These are phyloP conservation scores for Aspergillus pseudonomiae DNA, from an alignment of 2,329 filamentous ascomycete genomes.

Conservation along the genomic window DNA sequence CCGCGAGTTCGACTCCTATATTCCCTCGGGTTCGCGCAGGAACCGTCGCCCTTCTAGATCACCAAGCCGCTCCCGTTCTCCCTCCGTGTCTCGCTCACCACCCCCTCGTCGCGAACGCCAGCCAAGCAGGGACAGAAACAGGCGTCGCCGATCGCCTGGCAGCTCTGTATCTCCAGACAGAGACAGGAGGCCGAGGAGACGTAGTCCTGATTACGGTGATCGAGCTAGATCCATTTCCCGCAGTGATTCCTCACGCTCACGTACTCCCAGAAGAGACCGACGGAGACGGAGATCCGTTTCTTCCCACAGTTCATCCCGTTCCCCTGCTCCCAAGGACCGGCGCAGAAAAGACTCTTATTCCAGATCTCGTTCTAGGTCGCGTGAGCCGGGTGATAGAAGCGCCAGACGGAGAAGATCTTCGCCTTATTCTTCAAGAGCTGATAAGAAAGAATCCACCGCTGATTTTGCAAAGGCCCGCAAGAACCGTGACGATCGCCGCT, in stretches of 20 bases:
- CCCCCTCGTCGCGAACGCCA: constrained; percentile 33
- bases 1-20: constrained; percentile 60
- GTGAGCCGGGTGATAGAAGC: constrained; percentile 27
- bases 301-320: constrained; percentile 40
- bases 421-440: constrained; percentile 46
- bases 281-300: constrained; percentile 44
- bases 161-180: constrained; percentile 46
- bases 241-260: constrained; percentile 58
- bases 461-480: constrained; percentile 53
- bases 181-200: constrained; percentile 38
- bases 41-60: constrained; percentile 42
- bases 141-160: constrained; percentile 37
- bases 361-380: constrained; percentile 39
- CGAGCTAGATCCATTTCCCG: constrained; percentile 53
- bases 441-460: constrained; percentile 49
- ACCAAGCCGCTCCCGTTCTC: constrained; percentile 34
- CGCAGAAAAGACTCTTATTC: constrained; percentile 39
- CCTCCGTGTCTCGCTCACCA: constrained; percentile 37
- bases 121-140: constrained; percentile 29
- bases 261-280: constrained; percentile 54
- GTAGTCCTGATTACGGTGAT: constrained; percentile 47
- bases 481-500: constrained; percentile 44
- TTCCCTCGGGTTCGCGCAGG: constrained; percentile 51
- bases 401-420: constrained; percentile 49
- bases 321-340: constrained; percentile 35